Base-by-base conservation (phyloP, 192 early-diverging fungal genomes). In the Backusella westeae region DNA sequence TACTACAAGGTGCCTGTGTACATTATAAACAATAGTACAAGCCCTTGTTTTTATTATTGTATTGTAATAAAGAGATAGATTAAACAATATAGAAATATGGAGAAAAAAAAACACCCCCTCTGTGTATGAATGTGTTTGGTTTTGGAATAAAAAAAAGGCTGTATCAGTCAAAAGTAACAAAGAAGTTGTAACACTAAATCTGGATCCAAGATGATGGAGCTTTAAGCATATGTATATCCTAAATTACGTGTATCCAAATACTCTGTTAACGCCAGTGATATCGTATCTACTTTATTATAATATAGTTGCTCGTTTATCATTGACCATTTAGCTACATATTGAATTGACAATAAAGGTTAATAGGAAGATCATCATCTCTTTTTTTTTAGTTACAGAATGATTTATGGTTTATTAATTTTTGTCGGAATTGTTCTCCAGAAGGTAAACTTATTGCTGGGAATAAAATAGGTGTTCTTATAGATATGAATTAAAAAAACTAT, bases 391-490 rank as follows among this genome's bases (percentile, higher is more conserved):
- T 26, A 59, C 53, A 59, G n/a, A 59, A 59, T 59, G 23, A 59
- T 59, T 32, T 26, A 59, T 7, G 21, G 53, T 63, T 63, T 63
- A 63, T 63, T 63, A 63, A 63, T 63, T 63, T 63, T 63, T 10
- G 56, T 63, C 56, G 56, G 56, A 63, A 63, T 29, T 63, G 56
- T 29, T 63, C 26, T 63, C 23, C 56, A 63, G 56, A n/a, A 49
- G 46, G 19, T 49, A 49, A 49, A 49, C 46, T 19, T 49, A 49
- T 21, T 49, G 46, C 46, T 49, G 56, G 21, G 26, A 63, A 29
- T 63, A 63, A 29, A 63, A 29, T 29, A 26, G 4, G 9, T 59
- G 21, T 59, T 59, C 53, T 59, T 9, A 9, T 19, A 17, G 0
- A 29, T 52, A n/a, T 59, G 53, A 23, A 12, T 23, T 59, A 59